Evolutionary conservation across 1,139 yeast genomes (phyloP), one percentile per base, ranked within the genome.

Genomic region (Candida frijolesensis): DNA sequence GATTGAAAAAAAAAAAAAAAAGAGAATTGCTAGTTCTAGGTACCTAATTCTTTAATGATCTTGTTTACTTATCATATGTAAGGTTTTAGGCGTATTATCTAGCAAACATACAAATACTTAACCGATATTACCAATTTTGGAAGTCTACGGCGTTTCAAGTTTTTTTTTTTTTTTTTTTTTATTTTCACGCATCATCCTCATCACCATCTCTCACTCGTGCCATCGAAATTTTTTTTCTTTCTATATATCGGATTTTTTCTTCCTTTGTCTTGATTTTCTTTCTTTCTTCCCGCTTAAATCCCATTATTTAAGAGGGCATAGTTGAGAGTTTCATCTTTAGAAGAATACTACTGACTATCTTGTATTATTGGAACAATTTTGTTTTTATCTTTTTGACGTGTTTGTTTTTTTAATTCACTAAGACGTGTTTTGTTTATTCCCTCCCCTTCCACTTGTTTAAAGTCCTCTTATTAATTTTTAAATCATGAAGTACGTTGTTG

Each of bases 401-500:
- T 51, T 40, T 46, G 33, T 27, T 32, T 14, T 19, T 37, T 32
- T 44, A 25, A 8, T 44, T 29, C 37, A 34, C 37, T 14, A 12
- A 30, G 41, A 14, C 38, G 37, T 47, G 37, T 27, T 38, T 46
- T 38, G n/a, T 45, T 34, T 6, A 34, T 25, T 43, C 12, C n/a
- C 27, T 22, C 25, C 25, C n/a, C 42, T 27, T 35, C 25, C 18
- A 34, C 40, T 44, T 27, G 15, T 32, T 34, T 16, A 40, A 30
- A 30, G n/a, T 38, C 45, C 49, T 34, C 46, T 40, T 39, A 22
- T 44, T 33, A 25, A 15, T 15, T 34, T 27, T n/a, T 8, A 38
- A 27, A 60, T 30, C 32, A 92, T 94, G 99, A 94, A 94, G 75
- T 94, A 91, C 96, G 98, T 94, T 65, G 96, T 94, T 64, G 99